These are phyloP conservation scores for Polygonum aviculare DNA, from an alignment of 148 eudicot genomes.

Conservation along the genomic window DNA sequence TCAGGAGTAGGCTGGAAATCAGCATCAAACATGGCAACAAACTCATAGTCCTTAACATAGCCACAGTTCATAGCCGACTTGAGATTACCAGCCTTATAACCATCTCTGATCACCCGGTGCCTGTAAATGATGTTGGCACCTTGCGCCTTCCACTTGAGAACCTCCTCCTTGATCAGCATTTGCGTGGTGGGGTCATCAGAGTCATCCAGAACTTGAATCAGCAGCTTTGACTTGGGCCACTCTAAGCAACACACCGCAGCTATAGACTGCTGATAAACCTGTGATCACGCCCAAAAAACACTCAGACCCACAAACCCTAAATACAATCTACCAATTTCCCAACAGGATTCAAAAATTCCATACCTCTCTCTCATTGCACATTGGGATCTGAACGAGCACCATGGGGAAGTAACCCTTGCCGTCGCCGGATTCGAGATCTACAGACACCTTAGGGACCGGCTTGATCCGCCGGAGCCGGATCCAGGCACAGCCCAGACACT, in stretches of 20 bases:
- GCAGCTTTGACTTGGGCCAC: constrained; percentile 79
- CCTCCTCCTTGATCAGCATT: constrained; percentile 77
- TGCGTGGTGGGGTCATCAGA: constrained; percentile 77
- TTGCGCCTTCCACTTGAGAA: constrained; percentile 65
- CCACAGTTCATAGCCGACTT: constrained; percentile 94
- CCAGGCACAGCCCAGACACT: constrained; percentile 82
- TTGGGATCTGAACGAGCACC: constrained; percentile 94
- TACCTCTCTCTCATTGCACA: constrained; percentile 93
- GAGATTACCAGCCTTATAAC: constrained; percentile 96
- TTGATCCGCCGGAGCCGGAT: constrained; percentile 60
- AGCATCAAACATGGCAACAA: constrained; percentile 93
- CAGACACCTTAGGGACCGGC: constrained; percentile 33
- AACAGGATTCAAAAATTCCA: background rate
- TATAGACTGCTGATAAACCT: constrained; percentile 97
- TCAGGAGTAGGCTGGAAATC: constrained; percentile 86
- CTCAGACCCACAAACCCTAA: background rate
- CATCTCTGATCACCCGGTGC: constrained; percentile 74
- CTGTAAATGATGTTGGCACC: constrained; percentile 84
- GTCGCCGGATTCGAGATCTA: constrained; percentile 70
- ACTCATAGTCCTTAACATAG: constrained; percentile 92
- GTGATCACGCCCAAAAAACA: constrained; percentile 19
- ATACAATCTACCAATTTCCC: background rate
- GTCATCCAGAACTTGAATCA: constrained; percentile 86
- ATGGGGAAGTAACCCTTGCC: constrained; percentile 64
- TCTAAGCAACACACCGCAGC: constrained; percentile 85